These are phyloP conservation scores for Exophiala sp. DNA, from an alignment of 2,329 filamentous ascomycete species.

Conservation along the genomic window DNA sequence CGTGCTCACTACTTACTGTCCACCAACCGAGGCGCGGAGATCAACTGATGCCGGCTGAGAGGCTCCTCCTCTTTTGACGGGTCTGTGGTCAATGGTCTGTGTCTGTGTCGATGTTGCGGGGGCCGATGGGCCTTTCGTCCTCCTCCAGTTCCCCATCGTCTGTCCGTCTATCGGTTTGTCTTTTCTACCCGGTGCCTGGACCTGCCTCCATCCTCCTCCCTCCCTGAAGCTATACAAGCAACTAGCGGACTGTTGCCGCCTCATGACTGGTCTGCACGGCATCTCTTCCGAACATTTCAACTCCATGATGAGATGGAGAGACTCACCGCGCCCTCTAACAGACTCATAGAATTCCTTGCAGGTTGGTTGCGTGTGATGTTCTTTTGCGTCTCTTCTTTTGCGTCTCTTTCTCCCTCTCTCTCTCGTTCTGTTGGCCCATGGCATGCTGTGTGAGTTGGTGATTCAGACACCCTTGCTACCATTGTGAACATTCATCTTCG, in stretches of 20 bases:
- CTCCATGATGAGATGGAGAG: background rate
- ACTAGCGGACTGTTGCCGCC: slow-evolving; percentile 2
- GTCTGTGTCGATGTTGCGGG: too few species aligned
- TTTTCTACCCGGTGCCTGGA: too few species aligned
- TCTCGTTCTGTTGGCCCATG: background rate
- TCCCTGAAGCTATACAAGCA: slow-evolving; percentile 4
- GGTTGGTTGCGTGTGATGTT: too few species aligned
- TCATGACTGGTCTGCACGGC: slow-evolving; percentile 21
- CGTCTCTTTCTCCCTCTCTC: background rate
- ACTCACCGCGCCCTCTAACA: background rate
- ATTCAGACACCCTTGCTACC: background rate
- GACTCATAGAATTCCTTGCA: background rate
- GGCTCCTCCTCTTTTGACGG: too few species aligned
- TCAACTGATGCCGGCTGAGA: too few species aligned
- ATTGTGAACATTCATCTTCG: background rate
- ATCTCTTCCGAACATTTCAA: slow-evolving; percentile 14
- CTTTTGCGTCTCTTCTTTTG: background rate
- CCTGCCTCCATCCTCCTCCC: too few species aligned
- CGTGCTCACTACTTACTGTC: too few species aligned
- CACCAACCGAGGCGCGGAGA: too few species aligned
- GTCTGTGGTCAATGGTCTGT: too few species aligned
- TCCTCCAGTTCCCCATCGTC: background rate
- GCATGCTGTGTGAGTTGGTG: background rate
- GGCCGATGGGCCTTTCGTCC: too few species aligned
- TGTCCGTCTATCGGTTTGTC: too few species aligned